A percentile compares a stretch with the other conserved stretches of the same genome.
These are phyloP conservation scores for Cenchrus americanus DNA, from an alignment of 176 grass and related monocot genomes.

Conservation along the genomic window DNA sequence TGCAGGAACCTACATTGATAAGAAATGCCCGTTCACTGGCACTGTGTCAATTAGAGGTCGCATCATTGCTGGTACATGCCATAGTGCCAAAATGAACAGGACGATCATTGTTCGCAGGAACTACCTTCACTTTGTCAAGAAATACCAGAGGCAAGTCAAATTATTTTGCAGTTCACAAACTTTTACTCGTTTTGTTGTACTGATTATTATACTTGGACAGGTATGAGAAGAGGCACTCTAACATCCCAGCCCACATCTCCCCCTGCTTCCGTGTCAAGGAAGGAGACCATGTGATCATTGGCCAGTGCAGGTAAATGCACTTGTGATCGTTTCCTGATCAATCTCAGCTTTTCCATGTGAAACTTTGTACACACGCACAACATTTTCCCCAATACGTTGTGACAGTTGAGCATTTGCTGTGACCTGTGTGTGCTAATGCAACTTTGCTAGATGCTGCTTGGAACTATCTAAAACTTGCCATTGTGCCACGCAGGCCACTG, in stretches of 20 bases:
- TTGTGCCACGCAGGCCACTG: constrained; percentile 27
- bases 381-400: not conserved
- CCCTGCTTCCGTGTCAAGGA: constrained; percentile 48
- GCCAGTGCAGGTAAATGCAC: not conserved
- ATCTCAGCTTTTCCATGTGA: not conserved
- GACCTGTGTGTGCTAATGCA: not conserved
- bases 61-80: constrained; percentile 49
- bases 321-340: not conserved
- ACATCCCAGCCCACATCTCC: constrained; percentile 46
- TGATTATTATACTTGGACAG: not conserved
- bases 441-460: not conserved
- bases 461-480: not conserved
- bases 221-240: constrained; percentile 55
- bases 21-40: constrained; percentile 49
- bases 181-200: not conserved
- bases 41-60: constrained; percentile 47
- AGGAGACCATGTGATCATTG: constrained; percentile 42
- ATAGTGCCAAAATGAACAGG: constrained; percentile 50
- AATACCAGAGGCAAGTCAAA: constrained; percentile 37
- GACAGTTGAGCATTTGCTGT: not conserved
- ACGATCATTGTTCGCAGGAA: constrained; percentile 47
- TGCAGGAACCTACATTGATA: constrained; percentile 52
- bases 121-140: constrained; percentile 53
- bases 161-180: not conserved
- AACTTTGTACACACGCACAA: not conserved